Evolutionary conservation across 345 rosid genomes (phyloP).

Genomic region (Erysimum cheiranthoides): DNA sequence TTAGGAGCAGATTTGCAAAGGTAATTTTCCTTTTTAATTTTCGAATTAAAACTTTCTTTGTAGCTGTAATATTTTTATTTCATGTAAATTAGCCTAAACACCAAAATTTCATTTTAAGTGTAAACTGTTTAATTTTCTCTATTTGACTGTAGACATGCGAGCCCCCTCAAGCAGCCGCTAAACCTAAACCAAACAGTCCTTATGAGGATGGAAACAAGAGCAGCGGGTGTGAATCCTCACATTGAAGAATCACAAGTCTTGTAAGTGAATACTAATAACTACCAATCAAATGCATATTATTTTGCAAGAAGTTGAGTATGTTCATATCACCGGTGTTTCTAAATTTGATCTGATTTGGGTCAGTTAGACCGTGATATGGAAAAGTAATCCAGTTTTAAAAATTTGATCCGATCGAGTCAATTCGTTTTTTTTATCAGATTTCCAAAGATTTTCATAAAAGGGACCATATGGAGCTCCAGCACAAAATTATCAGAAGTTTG

Average conservation of each 20-base stretch:
- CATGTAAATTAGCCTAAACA: background rate
- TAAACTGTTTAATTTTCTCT: background rate
- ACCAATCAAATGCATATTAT: background rate
- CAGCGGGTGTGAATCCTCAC: constrained; percentile 43
- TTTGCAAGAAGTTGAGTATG: background rate
- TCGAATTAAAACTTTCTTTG: background rate
- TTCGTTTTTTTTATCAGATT: constrained; percentile 55
- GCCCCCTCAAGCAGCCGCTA: constrained; percentile 48
- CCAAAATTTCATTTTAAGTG: background rate
- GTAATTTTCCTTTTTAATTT: constrained; percentile 36
- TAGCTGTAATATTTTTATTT: background rate
- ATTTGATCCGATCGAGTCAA: background rate
- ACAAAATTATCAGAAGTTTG: constrained; percentile 76
- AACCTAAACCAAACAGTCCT: constrained; percentile 56
- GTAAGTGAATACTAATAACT: constrained; percentile 45
- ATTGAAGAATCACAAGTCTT: constrained; percentile 57
- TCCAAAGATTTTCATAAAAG: constrained; percentile 76
- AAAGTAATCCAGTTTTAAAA: background rate
- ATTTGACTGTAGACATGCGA: constrained; percentile 66
- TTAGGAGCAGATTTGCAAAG: constrained; percentile 69
- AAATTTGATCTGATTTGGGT: background rate
- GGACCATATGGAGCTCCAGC: constrained; percentile 99
- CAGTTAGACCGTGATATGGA: background rate
- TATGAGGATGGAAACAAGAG: constrained; percentile 74
- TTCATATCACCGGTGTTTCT: background rate